Evolutionary conservation across 1,284 basidiomycete genomes (phyloP).

Genomic region (Papiliotrema nemorosa): DNA sequence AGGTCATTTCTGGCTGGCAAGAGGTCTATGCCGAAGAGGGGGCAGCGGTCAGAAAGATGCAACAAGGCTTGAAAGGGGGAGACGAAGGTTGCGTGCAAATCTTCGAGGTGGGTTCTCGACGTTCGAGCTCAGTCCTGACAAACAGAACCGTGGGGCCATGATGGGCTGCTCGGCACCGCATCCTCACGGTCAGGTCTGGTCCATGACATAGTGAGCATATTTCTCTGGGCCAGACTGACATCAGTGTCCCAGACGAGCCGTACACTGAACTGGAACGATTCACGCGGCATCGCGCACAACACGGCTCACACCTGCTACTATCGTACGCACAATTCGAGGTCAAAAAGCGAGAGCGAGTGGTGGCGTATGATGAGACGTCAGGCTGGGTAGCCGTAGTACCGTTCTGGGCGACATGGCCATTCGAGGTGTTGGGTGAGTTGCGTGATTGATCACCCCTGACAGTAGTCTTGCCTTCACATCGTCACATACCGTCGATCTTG

Average conservation of each 20-base stretch:
- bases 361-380: constrained; percentile 61
- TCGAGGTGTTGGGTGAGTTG: constrained; percentile 69
- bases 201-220: constrained; percentile 56
- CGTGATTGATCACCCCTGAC: constrained; percentile 1
- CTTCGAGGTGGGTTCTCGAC: constrained; percentile 62
- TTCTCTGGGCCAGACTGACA: not conserved
- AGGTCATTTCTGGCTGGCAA: constrained; percentile 74
- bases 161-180: constrained; percentile 98
- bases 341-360: constrained; percentile 59
- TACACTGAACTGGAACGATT: constrained; percentile 24
- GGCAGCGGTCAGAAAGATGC: constrained; percentile 24
- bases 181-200: constrained; percentile 92
- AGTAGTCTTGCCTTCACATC: constrained; percentile 69
- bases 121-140: not conserved
- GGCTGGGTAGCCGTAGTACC: constrained; percentile 86
- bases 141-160: constrained; percentile 85
- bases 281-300: constrained; percentile 56
- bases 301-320: constrained; percentile 59
- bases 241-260: not conserved
- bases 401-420: constrained; percentile 97
- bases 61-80: constrained; percentile 11
- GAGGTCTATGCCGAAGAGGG: constrained; percentile 64
- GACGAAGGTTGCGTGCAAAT: constrained; percentile 78
- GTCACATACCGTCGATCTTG: constrained; percentile 69
- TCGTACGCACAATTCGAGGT: constrained; percentile 78